phyloP scores from a whole-genome alignment of 495 filamentous ascomycete species.

The Diplogelasinospora grovesii region DNA sequence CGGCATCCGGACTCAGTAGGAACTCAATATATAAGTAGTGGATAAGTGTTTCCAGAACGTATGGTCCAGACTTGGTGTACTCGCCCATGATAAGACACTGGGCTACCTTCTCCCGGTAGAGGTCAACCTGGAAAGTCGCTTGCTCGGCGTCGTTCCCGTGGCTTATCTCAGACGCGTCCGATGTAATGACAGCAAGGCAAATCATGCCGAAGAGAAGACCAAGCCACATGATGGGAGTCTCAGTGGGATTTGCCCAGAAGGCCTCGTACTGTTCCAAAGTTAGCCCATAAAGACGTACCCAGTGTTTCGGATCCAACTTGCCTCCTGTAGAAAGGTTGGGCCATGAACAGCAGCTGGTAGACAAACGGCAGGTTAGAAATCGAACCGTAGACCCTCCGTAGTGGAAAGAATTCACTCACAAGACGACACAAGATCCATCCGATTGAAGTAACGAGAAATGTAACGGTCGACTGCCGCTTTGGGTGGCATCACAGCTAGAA shows the following conservation, averaged over 20 bases:
- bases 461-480: slow-evolving; percentile 13
- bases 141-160: neutral
- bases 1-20: slow-evolving; percentile 19
- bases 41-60: slow-evolving; percentile 28
- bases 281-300: too few species aligned
- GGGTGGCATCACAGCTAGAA: slow-evolving; percentile 15
- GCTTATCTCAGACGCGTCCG: neutral
- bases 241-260: slow-evolving; percentile 21
- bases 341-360: slow-evolving; percentile 24
- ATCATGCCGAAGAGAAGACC: slow-evolving; percentile 27
- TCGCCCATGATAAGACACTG: slow-evolving; percentile 30
- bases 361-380: neutral
- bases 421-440: slow-evolving; percentile 16
- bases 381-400: too few species aligned
- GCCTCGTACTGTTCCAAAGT: slow-evolving; percentile 22
- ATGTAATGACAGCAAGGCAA: slow-evolving; percentile 8
- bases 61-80: slow-evolving; percentile 27
- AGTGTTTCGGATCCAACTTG: too few species aligned
- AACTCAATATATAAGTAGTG: slow-evolving; percentile 25
- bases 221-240: slow-evolving; percentile 25
- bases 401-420: slow-evolving; percentile 9
- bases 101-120: slow-evolving; percentile 25
- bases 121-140: neutral
- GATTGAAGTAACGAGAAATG: slow-evolving; percentile 20
- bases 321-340: slow-evolving; percentile 28